Evolutionary conservation across 73 alveolate genomes (phyloP), one percentile per base, ranked within the genome.

Genomic region (Paramecium tetraurelia): DNA sequence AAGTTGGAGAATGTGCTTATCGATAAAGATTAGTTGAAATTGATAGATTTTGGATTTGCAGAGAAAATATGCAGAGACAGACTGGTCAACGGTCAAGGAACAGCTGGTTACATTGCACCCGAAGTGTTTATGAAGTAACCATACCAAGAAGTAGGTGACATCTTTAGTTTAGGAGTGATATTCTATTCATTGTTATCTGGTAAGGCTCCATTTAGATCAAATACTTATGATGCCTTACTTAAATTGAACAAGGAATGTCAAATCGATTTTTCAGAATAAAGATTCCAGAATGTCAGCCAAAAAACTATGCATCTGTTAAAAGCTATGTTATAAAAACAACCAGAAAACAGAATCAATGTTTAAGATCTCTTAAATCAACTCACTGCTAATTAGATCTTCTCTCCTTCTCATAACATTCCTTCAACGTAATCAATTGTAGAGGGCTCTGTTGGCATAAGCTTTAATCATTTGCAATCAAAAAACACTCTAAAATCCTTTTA

Each of bases 41-140:
- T 96, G 40, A 94, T 93, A n/a, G 98, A 96, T 85, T 96, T 96
- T 92, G 98, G 98, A 5, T 87, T 96, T 40, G 92, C 95, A 24
- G 68, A 53, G 41, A 12, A 58, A 21, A 85, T 57, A 22, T 87
- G 58, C 53, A 48, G 83, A 85, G 63, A 35, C 1, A 33, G 46
- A 27, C 43, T 71, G n/a, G 7, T 59, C 5, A 53, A 21, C 20
- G 70, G 93, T 5, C 57, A 75, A 14, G 98, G 98, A 8, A 89
- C 97, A 18, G 63, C 93, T 22, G 94, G 93, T 5, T 95, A 92
- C 85, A 86, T 93, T 16, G 96, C 98, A 12, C 98, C 98, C 33
- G 98, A 95, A 94, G 93, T 95, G 20, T 95, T 92, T 68, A 5
- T 50, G n/a, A 93, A 92, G 77, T 50, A 86, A 50, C 93, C 96